Conservation (phyloP, 2,329 filamentous ascomycete genomes). For the Paradendryphiella salina region DNA sequence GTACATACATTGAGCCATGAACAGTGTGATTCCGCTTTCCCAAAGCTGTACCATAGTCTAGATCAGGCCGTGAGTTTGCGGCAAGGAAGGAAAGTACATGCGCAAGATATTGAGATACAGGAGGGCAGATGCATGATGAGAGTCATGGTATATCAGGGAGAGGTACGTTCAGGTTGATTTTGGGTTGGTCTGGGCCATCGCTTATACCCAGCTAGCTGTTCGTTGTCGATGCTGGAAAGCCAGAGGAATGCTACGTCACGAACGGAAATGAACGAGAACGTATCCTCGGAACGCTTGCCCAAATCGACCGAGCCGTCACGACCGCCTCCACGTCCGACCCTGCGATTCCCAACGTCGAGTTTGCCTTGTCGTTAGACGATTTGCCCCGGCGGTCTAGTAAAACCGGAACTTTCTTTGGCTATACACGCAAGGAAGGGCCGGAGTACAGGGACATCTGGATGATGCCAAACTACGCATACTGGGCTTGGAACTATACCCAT, state of each 20-base stretch:
- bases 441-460: constrained; percentile 42
- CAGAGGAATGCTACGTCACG: constrained; percentile 39
- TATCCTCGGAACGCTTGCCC: constrained; percentile 41
- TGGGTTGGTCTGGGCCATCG: background rate
- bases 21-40: constrained; percentile 40
- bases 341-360: constrained; percentile 38
- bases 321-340: constrained; percentile 34
- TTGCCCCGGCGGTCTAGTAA: constrained; percentile 36
- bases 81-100: constrained; percentile 33
- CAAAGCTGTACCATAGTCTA: constrained; percentile 38
- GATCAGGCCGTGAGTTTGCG: constrained; percentile 31
- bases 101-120: constrained; percentile 35
- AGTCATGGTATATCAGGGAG: constrained; percentile 36
- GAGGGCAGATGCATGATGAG: constrained; percentile 41
- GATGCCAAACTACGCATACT: constrained; percentile 44
- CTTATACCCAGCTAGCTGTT: constrained; percentile 32
- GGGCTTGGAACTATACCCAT: constrained; percentile 44
- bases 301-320: constrained; percentile 39
- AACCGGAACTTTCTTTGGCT: constrained; percentile 36
- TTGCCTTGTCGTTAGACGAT: constrained; percentile 40
- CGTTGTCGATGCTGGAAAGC: constrained; percentile 36
- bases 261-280: constrained; percentile 44
- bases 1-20: constrained; percentile 40
- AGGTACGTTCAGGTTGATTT: constrained; percentile 24
- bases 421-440: constrained; percentile 34